A percentile compares a stretch with the other conserved stretches of the same genome.
Conservation (phyloP, 2,329 filamentous ascomycete species). For the Cytospora piceicola region DNA sequence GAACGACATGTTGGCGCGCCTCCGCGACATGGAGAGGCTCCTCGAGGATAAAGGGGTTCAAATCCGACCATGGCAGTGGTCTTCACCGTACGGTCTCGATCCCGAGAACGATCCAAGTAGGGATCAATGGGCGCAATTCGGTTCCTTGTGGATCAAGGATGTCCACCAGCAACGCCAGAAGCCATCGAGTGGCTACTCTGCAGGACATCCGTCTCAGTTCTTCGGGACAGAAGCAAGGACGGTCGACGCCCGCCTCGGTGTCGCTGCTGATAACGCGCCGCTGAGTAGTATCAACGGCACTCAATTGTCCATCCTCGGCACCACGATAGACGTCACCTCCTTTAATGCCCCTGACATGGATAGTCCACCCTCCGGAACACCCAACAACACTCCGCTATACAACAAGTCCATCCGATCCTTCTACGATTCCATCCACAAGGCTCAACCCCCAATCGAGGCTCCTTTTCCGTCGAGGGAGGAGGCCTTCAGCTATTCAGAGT, state of each 20-base stretch:
- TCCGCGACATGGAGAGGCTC: slow-evolving; percentile 70
- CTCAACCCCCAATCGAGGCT: slow-evolving; percentile 60
- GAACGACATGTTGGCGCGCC: slow-evolving; percentile 65
- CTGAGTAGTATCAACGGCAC: slow-evolving; percentile 77
- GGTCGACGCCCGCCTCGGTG: slow-evolving; percentile 69
- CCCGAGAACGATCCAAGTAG: slow-evolving; percentile 37
- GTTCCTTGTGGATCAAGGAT: slow-evolving; percentile 42
- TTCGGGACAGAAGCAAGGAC: slow-evolving; percentile 41
- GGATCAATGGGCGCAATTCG: slow-evolving; percentile 43
- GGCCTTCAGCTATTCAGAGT: slow-evolving; percentile 70
- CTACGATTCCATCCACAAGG: slow-evolving; percentile 65
- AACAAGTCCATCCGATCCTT: slow-evolving; percentile 76
- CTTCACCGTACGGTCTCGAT: slow-evolving; percentile 39
- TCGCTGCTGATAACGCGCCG: slow-evolving; percentile 64
- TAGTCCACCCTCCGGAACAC: slow-evolving; percentile 55
- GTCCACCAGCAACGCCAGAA: slow-evolving; percentile 40
- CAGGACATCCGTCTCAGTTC: slow-evolving; percentile 6
- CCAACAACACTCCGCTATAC: slow-evolving; percentile 54
- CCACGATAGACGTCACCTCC: slow-evolving; percentile 76
- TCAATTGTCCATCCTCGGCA: slow-evolving; percentile 76
- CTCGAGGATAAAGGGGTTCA: slow-evolving; percentile 65
- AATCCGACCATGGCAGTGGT: slow-evolving; percentile 54
- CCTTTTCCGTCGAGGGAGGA: slow-evolving; percentile 67
- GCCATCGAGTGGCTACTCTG: slow-evolving; percentile 8
- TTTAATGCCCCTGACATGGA: slow-evolving; percentile 70